Evolutionary conservation across 1,139 yeast species (phyloP).

Genomic region (Pneumocystis sp.): DNA sequence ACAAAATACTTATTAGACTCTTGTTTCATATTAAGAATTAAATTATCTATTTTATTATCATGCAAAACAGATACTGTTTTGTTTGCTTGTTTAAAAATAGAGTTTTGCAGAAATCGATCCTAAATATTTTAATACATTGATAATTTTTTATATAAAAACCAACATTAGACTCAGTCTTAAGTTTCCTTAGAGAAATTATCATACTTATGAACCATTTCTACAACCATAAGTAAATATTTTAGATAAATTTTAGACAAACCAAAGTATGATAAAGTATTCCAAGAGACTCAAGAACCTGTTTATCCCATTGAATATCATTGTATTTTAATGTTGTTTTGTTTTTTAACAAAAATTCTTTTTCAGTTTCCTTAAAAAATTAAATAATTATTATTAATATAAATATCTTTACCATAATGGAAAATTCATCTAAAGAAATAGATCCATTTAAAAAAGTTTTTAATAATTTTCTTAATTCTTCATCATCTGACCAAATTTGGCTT

Average conservation of each 20-base stretch:
- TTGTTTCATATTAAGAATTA: not conserved
- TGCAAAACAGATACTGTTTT: not conserved
- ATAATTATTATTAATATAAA: not conserved
- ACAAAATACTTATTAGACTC: not conserved
- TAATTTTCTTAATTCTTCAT: not conserved
- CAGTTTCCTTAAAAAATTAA: not conserved
- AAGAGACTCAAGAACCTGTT: not conserved
- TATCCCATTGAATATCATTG: not conserved
- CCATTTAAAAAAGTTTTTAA: not conserved
- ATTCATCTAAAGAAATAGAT: not conserved
- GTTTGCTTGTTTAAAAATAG: not conserved
- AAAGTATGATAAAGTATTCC: not conserved
- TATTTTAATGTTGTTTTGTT: not conserved
- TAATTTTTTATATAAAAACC: not conserved
- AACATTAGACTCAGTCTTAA: not conserved
- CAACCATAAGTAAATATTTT: not conserved
- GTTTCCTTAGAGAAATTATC: not conserved
- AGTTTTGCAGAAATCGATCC: not conserved
- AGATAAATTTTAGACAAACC: not conserved
- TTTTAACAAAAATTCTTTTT: not conserved
- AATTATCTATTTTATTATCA: not conserved
- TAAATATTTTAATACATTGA: not conserved
- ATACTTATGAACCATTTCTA: not conserved
- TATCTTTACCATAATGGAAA: not conserved
- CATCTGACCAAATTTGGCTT: not conserved